A percentile compares a stretch with the other conserved stretches of the same genome.
Conservation (phyloP, 2,329 filamentous ascomycete species). For the Akanthomyces muscarius region DNA sequence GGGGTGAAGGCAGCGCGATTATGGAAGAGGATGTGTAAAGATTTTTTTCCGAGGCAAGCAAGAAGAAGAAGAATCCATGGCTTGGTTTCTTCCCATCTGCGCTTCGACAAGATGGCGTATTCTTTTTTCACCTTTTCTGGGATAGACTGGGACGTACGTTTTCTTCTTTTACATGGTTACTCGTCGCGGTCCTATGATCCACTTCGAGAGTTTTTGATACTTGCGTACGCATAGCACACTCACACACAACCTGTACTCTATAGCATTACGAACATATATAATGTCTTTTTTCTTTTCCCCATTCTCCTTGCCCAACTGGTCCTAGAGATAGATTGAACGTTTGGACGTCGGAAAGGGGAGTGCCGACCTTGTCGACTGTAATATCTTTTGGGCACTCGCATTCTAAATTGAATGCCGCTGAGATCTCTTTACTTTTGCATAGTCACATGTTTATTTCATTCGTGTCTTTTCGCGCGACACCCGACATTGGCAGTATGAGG, state of each 20-base stretch:
- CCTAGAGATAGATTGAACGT: too few species aligned
- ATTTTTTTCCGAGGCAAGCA: neutral
- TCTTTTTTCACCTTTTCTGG: neutral
- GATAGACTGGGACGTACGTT: neutral
- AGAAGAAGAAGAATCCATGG: neutral
- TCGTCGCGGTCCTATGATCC: neutral
- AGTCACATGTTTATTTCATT: too few species aligned
- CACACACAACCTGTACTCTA: neutral
- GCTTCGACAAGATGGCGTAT: too few species aligned
- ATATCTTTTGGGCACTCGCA: too few species aligned
- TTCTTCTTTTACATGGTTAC: neutral
- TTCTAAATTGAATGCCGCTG: too few species aligned
- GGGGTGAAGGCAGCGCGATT: neutral
- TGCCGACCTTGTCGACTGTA: too few species aligned
- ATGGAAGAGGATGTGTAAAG: constrained; percentile 9
- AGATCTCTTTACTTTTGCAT: too few species aligned
- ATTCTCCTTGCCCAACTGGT: neutral
- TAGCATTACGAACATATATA: neutral
- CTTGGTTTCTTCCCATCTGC: too few species aligned
- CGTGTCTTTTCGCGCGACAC: too few species aligned
- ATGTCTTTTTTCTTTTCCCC: neutral
- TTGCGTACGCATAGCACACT: neutral
- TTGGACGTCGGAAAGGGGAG: too few species aligned
- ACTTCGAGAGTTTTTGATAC: neutral
- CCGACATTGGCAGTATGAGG: too few species aligned